These are phyloP conservation scores for Pythium brassicae DNA, from an alignment of 352 stramenopile genomes.

Conservation along the genomic window DNA sequence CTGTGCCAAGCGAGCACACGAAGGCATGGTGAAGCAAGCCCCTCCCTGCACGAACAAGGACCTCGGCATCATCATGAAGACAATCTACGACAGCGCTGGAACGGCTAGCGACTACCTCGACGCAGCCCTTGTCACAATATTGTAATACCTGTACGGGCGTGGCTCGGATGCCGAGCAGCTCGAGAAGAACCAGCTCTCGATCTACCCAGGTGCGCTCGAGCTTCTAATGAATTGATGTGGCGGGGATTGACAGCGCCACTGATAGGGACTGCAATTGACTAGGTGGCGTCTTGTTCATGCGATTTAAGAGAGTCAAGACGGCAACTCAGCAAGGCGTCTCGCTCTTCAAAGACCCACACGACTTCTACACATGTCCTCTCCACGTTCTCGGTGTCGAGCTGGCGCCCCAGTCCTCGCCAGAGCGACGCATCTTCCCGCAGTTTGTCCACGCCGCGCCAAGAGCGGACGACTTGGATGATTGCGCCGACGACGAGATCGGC, in stretches of 20 bases:
- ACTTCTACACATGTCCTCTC: slow-evolving; percentile 12
- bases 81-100: not conserved
- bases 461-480: not conserved
- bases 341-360: too few relatives aligned
- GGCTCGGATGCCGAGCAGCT: slow-evolving; percentile 15
- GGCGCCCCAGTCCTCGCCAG: slow-evolving; percentile 3
- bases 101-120: not conserved
- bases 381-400: slow-evolving; percentile 11
- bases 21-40: not conserved
- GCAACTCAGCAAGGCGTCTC: too few relatives aligned
- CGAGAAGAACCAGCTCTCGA: slow-evolving; percentile 15
- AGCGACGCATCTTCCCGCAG: slow-evolving; percentile 10
- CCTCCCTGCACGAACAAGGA: not conserved
- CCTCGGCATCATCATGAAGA: not conserved
- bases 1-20: not conserved
- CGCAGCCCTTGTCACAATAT: not conserved
- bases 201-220: slow-evolving; percentile 7
- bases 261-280: too few relatives aligned
- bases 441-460: not conserved
- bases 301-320: too few relatives aligned
- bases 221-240: not conserved
- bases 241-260: slow-evolving; percentile 12
- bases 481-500: slow-evolving; percentile 3
- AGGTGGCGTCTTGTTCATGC: too few relatives aligned
- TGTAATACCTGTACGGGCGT: slow-evolving; percentile 2